Evolutionary conservation across 306 rosid species (phyloP).

Genomic region (Alnus glutinosa): DNA sequence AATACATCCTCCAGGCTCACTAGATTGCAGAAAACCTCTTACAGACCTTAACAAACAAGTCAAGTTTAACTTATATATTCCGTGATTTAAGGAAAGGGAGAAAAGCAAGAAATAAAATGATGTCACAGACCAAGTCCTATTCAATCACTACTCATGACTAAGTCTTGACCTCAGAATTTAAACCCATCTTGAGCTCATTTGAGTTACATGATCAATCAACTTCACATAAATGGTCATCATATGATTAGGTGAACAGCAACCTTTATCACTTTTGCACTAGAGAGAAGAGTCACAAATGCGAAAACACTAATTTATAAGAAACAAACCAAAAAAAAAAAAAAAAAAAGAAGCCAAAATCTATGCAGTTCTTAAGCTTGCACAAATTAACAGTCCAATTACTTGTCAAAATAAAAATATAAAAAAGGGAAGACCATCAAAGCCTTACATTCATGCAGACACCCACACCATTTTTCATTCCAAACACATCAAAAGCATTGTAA

Average conservation of each 20-base stretch:
- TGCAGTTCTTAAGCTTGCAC: not conserved
- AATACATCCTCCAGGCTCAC: not conserved
- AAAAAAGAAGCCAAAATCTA: not conserved
- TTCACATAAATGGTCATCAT: not conserved
- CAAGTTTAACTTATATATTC: not conserved
- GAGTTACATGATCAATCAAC: not conserved
- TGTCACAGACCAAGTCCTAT: not conserved
- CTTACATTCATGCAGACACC: not conserved
- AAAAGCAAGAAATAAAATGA: not conserved
- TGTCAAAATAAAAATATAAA: not conserved
- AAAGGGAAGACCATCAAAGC: not conserved
- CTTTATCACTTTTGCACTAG: not conserved
- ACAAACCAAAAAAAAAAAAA: no score
- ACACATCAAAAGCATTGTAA: not conserved
- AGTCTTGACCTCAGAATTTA: not conserved
- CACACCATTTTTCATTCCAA: conserved; percentile 8
- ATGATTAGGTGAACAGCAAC: not conserved
- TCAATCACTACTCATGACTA: not conserved
- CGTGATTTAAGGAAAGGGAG: not conserved
- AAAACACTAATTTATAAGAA: not conserved
- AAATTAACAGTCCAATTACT: not conserved
- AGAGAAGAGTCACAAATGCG: not conserved
- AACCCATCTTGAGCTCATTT: not conserved
- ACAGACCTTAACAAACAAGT: not conserved
- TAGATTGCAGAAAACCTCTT: not conserved